phyloP scores from a whole-genome alignment of 176 grass and related monocot genomes.

The Urochloa ruziziensis region DNA sequence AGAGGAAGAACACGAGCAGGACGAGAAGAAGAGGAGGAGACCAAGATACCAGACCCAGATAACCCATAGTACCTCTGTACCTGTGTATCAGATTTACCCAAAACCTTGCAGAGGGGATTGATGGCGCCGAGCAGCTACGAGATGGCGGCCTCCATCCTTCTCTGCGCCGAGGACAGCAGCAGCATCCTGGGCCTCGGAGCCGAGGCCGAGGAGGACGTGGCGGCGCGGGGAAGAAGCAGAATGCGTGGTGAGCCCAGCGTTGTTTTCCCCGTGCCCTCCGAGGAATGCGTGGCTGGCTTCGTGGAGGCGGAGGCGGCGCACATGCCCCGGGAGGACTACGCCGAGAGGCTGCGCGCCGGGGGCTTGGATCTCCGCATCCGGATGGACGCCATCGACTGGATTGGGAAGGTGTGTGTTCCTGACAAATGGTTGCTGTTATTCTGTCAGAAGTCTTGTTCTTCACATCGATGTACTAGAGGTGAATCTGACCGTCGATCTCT shows the following conservation, averaged over 20 bases:
- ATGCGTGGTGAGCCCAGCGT: conserved; percentile 22
- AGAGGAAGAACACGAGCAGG: conserved; percentile 7
- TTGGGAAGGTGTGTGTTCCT: conserved; percentile 73
- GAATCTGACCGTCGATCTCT: conserved; percentile 11
- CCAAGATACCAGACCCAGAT: not conserved
- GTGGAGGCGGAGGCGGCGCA: conserved; percentile 66
- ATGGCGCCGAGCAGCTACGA: conserved; percentile 76
- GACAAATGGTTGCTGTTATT: not conserved
- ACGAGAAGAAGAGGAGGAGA: not conserved
- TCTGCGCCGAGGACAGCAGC: conserved; percentile 95
- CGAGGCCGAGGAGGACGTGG: conserved; percentile 24
- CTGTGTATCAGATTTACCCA: not conserved
- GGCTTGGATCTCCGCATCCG: conserved; percentile 60
- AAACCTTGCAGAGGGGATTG: not conserved
- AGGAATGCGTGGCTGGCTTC: conserved; percentile 59
- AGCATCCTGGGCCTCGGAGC: conserved; percentile 60
- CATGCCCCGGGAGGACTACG: conserved; percentile 73
- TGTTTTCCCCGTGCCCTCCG: conserved; percentile 63
- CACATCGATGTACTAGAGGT: not conserved
- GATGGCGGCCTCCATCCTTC: conserved; percentile 73
- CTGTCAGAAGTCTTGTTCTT: not conserved
- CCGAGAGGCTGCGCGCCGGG: conserved; percentile 54
- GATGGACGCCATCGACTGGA: conserved; percentile 76
- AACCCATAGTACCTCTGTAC: not conserved
- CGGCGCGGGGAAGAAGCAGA: conserved; percentile 5